These are phyloP conservation scores for Emergomyces africanus DNA, from an alignment of 2,329 filamentous ascomycete species.

Conservation along the genomic window DNA sequence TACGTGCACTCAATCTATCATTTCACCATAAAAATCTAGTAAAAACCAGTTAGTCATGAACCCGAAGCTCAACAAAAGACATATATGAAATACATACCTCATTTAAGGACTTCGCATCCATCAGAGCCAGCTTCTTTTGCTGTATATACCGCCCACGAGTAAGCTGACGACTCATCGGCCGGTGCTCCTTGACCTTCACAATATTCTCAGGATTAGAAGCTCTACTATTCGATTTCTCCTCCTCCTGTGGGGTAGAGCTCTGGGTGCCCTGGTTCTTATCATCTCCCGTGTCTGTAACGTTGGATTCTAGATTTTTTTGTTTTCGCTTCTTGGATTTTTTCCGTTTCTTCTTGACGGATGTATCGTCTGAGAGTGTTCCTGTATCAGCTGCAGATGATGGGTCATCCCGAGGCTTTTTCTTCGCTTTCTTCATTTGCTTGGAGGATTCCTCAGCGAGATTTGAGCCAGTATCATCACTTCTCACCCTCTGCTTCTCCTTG, in stretches of 20 bases:
- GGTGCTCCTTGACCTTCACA: slow-evolving; percentile 32
- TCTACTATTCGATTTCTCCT: slow-evolving; percentile 33
- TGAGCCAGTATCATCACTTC: slow-evolving; percentile 14
- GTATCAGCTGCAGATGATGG: not conserved
- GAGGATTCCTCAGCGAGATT: slow-evolving; percentile 21
- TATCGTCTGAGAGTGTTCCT: slow-evolving; percentile 10
- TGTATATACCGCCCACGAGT: slow-evolving; percentile 73
- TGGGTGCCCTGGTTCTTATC: not conserved
- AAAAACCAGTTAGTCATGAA: not conserved
- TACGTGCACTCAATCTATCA: not conserved
- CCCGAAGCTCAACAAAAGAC: not conserved
- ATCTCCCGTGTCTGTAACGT: slow-evolving; percentile 14
- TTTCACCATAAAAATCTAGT: slow-evolving; percentile 26
- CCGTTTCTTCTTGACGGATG: slow-evolving; percentile 19
- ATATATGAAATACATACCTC: slow-evolving; percentile 47
- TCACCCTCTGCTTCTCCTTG: slow-evolving; percentile 15
- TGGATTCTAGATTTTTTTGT: slow-evolving; percentile 17
- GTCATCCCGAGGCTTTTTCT: slow-evolving; percentile 5
- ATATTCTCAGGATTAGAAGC: slow-evolving; percentile 33
- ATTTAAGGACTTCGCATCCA: slow-evolving; percentile 71
- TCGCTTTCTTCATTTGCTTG: slow-evolving; percentile 21
- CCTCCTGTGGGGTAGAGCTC: not conserved
- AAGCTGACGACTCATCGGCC: slow-evolving; percentile 51
- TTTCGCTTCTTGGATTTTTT: slow-evolving; percentile 17
- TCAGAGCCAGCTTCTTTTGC: slow-evolving; percentile 71